Evolutionary conservation across 192 early-diverging fungal genomes (phyloP).

Genomic region (Lunasporangiospora selenospora): DNA sequence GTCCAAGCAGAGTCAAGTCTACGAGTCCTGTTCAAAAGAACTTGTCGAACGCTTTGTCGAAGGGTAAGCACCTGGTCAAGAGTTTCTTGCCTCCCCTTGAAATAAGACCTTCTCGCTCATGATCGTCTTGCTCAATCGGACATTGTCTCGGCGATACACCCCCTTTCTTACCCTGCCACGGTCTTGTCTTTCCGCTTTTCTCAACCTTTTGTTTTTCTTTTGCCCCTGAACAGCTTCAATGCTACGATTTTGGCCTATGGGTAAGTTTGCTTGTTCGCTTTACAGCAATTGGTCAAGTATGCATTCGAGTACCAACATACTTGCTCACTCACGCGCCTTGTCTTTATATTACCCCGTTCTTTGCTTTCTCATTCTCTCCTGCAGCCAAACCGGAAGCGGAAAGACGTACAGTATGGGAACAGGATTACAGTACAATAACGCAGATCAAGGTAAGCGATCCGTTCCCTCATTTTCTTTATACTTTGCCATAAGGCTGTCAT

Average conservation of each 20-base stretch:
- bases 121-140: no score
- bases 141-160: no score
- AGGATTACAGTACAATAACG: slow-evolving; percentile 52
- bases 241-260: slow-evolving; percentile 93
- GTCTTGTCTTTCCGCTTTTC: background rate
- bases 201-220: background rate
- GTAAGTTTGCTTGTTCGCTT: slow-evolving; percentile 35
- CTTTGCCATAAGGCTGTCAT: no score
- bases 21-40: slow-evolving; percentile 60
- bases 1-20: slow-evolving; percentile 63
- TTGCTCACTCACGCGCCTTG: background rate
- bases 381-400: slow-evolving; percentile 86
- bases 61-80: slow-evolving; percentile 54
- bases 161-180: no score
- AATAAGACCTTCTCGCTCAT: no score
- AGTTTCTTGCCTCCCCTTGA: background rate
- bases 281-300: background rate
- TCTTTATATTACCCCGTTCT: background rate
- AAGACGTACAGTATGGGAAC: slow-evolving; percentile 99
- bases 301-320: background rate
- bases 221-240: slow-evolving; percentile 73
- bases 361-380: background rate
- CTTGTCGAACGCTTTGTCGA: slow-evolving; percentile 74
- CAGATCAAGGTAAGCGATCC: slow-evolving; percentile 31
- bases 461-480: background rate